Conservation (phyloP, 2,329 filamentous ascomycete species). For the Sarocladiaceae sp. region DNA sequence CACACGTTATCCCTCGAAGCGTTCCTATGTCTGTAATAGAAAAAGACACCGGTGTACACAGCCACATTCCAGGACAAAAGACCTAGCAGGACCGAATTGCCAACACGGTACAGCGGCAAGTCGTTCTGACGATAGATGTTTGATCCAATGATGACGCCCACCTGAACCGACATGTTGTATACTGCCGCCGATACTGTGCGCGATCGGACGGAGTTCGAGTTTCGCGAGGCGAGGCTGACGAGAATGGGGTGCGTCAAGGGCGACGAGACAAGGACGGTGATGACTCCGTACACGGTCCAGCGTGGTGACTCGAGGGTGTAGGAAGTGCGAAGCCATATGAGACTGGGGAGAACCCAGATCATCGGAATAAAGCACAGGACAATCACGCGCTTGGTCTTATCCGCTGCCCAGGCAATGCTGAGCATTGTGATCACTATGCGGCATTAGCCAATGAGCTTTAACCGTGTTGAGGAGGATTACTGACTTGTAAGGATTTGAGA, state of each 20-base stretch:
- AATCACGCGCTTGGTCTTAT: constrained; percentile 21
- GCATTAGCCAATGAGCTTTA: not conserved
- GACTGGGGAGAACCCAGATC: constrained; percentile 53
- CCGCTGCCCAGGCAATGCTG: constrained; percentile 26
- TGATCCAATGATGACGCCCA: constrained; percentile 32
- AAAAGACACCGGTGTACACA: not conserved
- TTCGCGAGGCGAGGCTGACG: constrained; percentile 24
- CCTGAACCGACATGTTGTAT: constrained; percentile 51
- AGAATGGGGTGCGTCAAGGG: constrained; percentile 15
- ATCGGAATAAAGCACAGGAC: constrained; percentile 43
- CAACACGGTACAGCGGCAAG: constrained; percentile 12
- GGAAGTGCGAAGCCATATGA: constrained; percentile 43
- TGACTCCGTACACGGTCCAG: constrained; percentile 35
- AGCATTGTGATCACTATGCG: constrained; percentile 29
- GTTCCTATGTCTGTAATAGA: not conserved
- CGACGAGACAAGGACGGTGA: constrained; percentile 33
- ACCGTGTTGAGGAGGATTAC: not conserved
- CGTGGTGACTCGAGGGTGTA: constrained; percentile 19
- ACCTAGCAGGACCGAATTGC: not conserved
- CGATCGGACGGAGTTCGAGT: constrained; percentile 55
- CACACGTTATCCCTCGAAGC: not conserved
- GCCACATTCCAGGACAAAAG: not conserved
- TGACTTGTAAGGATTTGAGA: constrained; percentile 31
- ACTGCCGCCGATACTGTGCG: constrained; percentile 55
- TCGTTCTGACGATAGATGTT: constrained; percentile 31